phyloP scores from a whole-genome alignment of 441 rosid species.

The Pelargonium cotyledonis region DNA sequence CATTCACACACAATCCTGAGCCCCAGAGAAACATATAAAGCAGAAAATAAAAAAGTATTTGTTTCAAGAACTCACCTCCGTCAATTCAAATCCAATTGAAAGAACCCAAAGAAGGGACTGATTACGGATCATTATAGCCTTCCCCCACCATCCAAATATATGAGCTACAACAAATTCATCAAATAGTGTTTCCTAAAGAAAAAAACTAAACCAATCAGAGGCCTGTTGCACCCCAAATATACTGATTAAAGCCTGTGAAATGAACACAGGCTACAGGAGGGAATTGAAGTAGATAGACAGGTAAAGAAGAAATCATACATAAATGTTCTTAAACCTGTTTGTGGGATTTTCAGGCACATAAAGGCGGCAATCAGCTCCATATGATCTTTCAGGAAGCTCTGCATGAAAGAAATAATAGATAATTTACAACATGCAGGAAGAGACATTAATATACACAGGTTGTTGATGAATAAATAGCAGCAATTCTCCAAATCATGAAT shows the following conservation, averaged over 20 bases:
- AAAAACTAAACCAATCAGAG: slow-evolving; percentile 23
- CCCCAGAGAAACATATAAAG: neutral
- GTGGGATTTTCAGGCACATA: slow-evolving; percentile 76
- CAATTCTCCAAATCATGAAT: too few relatives aligned
- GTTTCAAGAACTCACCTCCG: slow-evolving; percentile 83
- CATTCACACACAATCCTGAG: too few relatives aligned
- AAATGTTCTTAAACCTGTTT: slow-evolving; percentile 99
- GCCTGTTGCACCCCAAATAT: slow-evolving; percentile 4
- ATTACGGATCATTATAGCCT: slow-evolving; percentile 93
- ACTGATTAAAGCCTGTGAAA: neutral
- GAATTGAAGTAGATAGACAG: slow-evolving; percentile 14
- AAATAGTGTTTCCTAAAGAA: slow-evolving; percentile 68
- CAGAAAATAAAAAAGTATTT: slow-evolving; percentile 8
- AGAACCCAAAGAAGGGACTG: slow-evolving; percentile 98
- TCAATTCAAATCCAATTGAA: slow-evolving; percentile 91
- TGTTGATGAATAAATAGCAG: too few relatives aligned
- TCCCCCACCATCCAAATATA: slow-evolving; percentile 99
- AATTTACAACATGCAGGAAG: neutral
- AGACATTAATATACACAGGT: too few relatives aligned
- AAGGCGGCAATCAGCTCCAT: slow-evolving; percentile 94
- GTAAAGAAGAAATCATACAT: slow-evolving; percentile 84
- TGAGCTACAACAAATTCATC: slow-evolving; percentile 98
- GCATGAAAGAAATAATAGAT: slow-evolving; percentile 28
- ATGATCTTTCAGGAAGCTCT: slow-evolving; percentile 98
- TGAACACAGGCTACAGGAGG: slow-evolving; percentile 2